Conservation (phyloP, 768 basidiomycete genomes). For the Rhodocollybia butyracea region DNA sequence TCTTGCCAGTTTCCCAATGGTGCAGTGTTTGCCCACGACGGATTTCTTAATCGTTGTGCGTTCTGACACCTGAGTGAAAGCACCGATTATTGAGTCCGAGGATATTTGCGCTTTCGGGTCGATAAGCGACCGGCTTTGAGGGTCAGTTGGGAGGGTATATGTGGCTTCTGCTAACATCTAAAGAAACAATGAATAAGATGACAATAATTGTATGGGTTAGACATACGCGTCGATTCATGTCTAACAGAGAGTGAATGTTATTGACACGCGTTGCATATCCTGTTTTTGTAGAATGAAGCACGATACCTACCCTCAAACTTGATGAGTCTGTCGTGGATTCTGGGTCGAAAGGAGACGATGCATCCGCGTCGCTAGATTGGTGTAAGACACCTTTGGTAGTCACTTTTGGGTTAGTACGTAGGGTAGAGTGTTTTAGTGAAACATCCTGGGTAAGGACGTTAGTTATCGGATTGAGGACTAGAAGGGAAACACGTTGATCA, state of each 20-base stretch:
- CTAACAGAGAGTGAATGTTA: conserved; percentile 71
- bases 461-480: conserved; percentile 46
- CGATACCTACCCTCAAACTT: conserved; percentile 61
- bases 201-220: background rate
- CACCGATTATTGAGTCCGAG: conserved; percentile 75
- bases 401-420: conserved; percentile 22
- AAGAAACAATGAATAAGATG: conserved; percentile 2
- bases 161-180: conserved; percentile 52
- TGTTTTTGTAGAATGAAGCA: conserved; percentile 50
- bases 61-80: conserved; percentile 80
- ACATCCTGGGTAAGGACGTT: conserved; percentile 44
- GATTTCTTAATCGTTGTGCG: conserved; percentile 77
- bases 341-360: conserved; percentile 43
- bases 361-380: conserved; percentile 18
- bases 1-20: conserved; percentile 82
- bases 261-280: conserved; percentile 72
- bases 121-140: conserved; percentile 63
- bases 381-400: conserved; percentile 5
- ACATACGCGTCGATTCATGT: conserved; percentile 75
- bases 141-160: conserved; percentile 55
- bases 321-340: conserved; percentile 28
- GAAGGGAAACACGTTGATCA: background rate
- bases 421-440: conserved; percentile 61
- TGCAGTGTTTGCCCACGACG: conserved; percentile 78
- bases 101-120: conserved; percentile 85